These are phyloP conservation scores for Umbilicus rupestris DNA, from an alignment of 164 flowering plant genomes.

Conservation along the genomic window DNA sequence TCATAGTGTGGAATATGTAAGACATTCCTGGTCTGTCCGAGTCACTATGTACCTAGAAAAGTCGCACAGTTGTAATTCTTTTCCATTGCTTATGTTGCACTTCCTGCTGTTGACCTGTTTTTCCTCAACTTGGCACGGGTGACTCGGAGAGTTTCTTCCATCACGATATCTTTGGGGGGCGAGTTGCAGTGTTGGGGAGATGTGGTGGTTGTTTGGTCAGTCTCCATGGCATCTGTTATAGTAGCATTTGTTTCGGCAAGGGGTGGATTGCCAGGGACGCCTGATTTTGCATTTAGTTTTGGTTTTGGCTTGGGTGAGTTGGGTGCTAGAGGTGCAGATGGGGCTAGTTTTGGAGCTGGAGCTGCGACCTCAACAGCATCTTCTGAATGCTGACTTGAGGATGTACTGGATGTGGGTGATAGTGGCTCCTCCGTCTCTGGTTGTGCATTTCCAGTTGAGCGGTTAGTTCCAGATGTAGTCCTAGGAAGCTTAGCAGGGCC, in stretches of 20 bases:
- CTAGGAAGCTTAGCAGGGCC: background rate
- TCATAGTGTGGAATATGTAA: background rate
- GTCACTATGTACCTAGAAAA: background rate
- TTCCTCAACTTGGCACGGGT: background rate
- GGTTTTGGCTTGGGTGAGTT: background rate
- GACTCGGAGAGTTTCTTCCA: background rate
- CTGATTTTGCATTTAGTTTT: background rate
- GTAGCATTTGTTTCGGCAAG: background rate
- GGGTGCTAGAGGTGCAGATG: conserved; percentile 5
- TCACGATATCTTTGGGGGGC: background rate
- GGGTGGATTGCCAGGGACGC: background rate
- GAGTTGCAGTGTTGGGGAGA: background rate
- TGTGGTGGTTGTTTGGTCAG: background rate
- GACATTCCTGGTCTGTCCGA: background rate
- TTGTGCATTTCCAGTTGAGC: background rate
- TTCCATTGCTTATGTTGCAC: background rate
- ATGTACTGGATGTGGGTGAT: background rate
- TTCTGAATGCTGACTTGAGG: conserved; percentile 2
- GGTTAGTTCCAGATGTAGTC: conserved; percentile 5
- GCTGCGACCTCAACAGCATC: background rate
- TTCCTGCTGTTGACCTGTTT: background rate
- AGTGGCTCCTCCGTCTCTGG: background rate
- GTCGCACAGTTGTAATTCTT: background rate
- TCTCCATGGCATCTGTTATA: background rate
- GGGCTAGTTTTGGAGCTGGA: background rate